Evolutionary conservation across 2,329 filamentous ascomycete genomes (phyloP).

Genomic region (Thelonectria blattea): DNA sequence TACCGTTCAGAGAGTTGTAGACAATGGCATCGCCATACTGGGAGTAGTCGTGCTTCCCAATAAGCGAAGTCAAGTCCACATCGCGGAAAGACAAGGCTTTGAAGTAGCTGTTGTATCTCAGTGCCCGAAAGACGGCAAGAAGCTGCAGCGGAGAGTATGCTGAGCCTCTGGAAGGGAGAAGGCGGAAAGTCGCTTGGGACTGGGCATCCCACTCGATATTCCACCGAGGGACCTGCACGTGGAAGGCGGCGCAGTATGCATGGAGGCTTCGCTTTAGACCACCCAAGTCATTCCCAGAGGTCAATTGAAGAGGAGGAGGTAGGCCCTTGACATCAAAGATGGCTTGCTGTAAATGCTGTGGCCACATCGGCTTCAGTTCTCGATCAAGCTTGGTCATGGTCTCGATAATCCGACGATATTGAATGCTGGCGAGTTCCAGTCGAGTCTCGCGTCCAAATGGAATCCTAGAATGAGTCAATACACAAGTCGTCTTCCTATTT

Average conservation of each 20-base stretch:
- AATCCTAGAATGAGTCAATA: constrained; percentile 39
- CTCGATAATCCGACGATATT: constrained; percentile 60
- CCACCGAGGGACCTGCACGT: constrained; percentile 58
- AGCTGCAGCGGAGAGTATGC: constrained; percentile 58
- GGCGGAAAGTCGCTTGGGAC: constrained; percentile 58
- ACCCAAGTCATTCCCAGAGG: constrained; percentile 61
- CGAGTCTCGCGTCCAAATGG: constrained; percentile 52
- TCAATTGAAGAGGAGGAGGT: constrained; percentile 58
- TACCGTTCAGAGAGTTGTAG: constrained; percentile 60
- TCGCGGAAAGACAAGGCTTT: constrained; percentile 62
- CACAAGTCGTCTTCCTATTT: not conserved
- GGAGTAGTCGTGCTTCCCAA: constrained; percentile 50
- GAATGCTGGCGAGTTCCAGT: constrained; percentile 59
- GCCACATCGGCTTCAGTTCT: constrained; percentile 64
- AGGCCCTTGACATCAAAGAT: constrained; percentile 61
- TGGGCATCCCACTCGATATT: constrained; percentile 53
- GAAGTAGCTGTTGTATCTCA: constrained; percentile 66
- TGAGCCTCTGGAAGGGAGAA: constrained; percentile 50
- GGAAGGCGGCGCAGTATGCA: constrained; percentile 61
- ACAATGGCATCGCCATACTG: constrained; percentile 54
- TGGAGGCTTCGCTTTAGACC: constrained; percentile 61
- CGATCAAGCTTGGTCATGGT: constrained; percentile 61
- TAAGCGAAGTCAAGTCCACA: constrained; percentile 54
- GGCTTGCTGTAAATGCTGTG: constrained; percentile 58
- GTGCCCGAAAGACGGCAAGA: constrained; percentile 61